Percentiles rank a stretch among this genome's conserved stretches.
Conservation (phyloP, 2,329 filamentous ascomycete species). For the Podosphaera fusca region DNA sequence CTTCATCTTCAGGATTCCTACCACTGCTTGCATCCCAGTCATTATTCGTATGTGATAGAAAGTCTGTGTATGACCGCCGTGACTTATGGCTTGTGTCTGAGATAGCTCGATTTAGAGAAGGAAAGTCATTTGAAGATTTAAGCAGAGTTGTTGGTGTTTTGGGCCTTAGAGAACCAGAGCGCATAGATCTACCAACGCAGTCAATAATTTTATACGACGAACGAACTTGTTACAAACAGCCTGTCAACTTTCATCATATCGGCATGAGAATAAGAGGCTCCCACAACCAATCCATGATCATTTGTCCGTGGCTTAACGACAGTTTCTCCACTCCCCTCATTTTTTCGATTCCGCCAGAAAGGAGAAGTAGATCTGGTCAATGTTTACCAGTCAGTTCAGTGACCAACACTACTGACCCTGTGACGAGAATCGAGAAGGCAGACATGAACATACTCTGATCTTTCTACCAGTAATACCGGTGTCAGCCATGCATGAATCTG, state of each 20-base stretch:
- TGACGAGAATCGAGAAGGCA: background rate
- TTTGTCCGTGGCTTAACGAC: slow-evolving; percentile 29
- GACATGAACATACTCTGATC: slow-evolving; percentile 33
- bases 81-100: slow-evolving; percentile 36
- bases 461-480: slow-evolving; percentile 22
- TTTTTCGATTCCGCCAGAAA: slow-evolving; percentile 51
- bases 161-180: slow-evolving; percentile 38
- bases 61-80: slow-evolving; percentile 54
- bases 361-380: slow-evolving; percentile 53
- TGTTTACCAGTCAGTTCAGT: slow-evolving; percentile 8
- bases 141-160: slow-evolving; percentile 45
- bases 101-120: slow-evolving; percentile 28
- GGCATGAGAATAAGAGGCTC: slow-evolving; percentile 87
- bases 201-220: background rate
- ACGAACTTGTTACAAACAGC: slow-evolving; percentile 29
- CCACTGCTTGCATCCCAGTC: slow-evolving; percentile 58
- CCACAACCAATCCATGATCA: slow-evolving; percentile 57
- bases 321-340: slow-evolving; percentile 30
- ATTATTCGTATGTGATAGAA: slow-evolving; percentile 59
- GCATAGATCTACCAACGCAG: slow-evolving; percentile 27
- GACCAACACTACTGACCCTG: background rate
- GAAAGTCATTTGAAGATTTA: slow-evolving; percentile 30
- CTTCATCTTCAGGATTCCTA: slow-evolving; percentile 44
- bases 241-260: slow-evolving; percentile 78
- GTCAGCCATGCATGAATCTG: background rate